Evolutionary conservation across 2,329 filamentous ascomycete species (phyloP).

Genomic region (Ascocoryne sarcoides): DNA sequence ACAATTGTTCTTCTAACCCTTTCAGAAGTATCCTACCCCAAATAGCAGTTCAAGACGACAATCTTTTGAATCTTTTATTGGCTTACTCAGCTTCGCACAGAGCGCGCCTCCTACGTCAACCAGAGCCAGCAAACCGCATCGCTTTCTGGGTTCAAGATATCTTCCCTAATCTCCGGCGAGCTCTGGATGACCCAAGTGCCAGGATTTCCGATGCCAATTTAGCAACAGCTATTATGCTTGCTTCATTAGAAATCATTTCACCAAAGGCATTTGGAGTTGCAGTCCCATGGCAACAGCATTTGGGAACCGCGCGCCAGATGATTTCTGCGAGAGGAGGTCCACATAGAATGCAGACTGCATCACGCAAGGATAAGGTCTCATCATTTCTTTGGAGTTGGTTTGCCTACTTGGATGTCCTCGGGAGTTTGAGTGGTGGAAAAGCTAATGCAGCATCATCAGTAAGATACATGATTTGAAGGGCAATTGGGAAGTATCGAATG

Average conservation of each 20-base stretch:
- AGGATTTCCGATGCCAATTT: constrained; percentile 65
- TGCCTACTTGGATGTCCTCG: constrained; percentile 73
- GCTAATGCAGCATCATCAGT: constrained; percentile 17
- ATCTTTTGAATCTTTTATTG: constrained; percentile 67
- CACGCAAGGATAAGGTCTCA: constrained; percentile 48
- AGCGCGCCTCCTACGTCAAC: constrained; percentile 63
- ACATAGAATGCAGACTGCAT: constrained; percentile 38
- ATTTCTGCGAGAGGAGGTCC: constrained; percentile 58
- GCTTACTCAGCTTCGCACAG: constrained; percentile 81
- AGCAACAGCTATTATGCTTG: constrained; percentile 76
- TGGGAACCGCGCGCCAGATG: constrained; percentile 66
- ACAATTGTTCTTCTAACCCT: constrained; percentile 44
- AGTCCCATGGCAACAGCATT: constrained; percentile 72
- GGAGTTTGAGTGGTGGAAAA: constrained; percentile 55
- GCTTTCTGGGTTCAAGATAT: constrained; percentile 72
- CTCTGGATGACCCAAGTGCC: constrained; percentile 51
- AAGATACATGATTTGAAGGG: not conserved
- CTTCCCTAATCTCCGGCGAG: constrained; percentile 61
- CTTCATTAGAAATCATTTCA: constrained; percentile 75
- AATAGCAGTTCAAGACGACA: constrained; percentile 60
- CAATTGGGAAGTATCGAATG: not conserved
- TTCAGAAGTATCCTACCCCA: constrained; percentile 41
- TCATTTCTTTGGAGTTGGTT: constrained; percentile 78
- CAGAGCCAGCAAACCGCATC: constrained; percentile 68
- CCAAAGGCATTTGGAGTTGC: constrained; percentile 73